Percentiles rank a stretch among this genome's conserved stretches.
Conservation (phyloP, 805 yeast genomes). For the Candida lessepsii region DNA sequence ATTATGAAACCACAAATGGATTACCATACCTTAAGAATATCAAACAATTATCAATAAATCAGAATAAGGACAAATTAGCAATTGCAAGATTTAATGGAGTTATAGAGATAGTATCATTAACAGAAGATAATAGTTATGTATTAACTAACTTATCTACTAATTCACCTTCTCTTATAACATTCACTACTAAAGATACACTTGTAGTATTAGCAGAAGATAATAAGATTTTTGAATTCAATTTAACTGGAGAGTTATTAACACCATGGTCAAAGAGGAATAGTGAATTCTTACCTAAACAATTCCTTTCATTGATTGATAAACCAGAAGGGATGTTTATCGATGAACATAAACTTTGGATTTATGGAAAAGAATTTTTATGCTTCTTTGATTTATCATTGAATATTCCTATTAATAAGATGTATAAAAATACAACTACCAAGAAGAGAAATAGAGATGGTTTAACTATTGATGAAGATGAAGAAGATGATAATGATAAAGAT, state of each 20-base stretch:
- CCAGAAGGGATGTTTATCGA: conserved; percentile 70
- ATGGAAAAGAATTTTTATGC: conserved; percentile 81
- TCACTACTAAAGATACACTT: conserved; percentile 51
- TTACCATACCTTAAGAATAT: conserved; percentile 49
- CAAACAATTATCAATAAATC: conserved; percentile 50
- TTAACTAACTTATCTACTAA: conserved; percentile 57
- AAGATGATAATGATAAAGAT: conserved; percentile 24
- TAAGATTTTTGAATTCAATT: conserved; percentile 63
- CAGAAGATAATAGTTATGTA: conserved; percentile 28
- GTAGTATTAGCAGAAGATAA: conserved; percentile 72
- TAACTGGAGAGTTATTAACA: conserved; percentile 45
- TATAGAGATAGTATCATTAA: conserved; percentile 49
- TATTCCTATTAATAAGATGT: conserved; percentile 44
- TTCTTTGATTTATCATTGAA: conserved; percentile 65
- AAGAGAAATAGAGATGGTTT: conserved; percentile 47
- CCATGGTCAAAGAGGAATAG: conserved; percentile 79
- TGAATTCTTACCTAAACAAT: conserved; percentile 68
- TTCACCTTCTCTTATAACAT: conserved; percentile 56
- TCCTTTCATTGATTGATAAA: conserved; percentile 56
- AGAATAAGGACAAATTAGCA: conserved; percentile 46
- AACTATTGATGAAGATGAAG: conserved; percentile 28
- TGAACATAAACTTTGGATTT: conserved; percentile 63
- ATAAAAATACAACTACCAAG: conserved; percentile 28
- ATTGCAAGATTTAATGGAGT: conserved; percentile 65
- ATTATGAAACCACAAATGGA: conserved; percentile 12